Base-by-base conservation (phyloP, 2,329 filamentous ascomycete genomes). In the Colletotrichum cereale region DNA sequence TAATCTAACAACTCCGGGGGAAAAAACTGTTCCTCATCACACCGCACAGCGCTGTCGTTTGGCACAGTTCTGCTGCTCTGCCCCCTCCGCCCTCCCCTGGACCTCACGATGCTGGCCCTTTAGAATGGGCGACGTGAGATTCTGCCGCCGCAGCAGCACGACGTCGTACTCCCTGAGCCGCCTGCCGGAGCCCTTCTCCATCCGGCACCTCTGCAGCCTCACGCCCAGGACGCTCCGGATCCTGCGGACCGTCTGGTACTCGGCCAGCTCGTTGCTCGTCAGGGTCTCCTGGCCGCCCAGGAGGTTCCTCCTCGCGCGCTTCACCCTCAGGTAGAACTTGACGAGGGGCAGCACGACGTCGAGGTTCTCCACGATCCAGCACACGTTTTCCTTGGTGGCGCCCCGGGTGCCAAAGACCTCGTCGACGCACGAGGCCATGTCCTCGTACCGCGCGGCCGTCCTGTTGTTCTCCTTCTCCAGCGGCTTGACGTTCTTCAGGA, bases 361-460 rank as follows among this genome's bases (percentile, higher is more conserved):
- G 18, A 29, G 38, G 3, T 60, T 60, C 31, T 44, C 29, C 42
- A 60, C 53, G 63, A 66, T 60, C 63, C 63, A 60, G 18, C 40
- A 44, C 2, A 60, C 63, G 40, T 66, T 60, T 10, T 66, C 63
- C 26, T 50, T 58, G 24, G 53, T 60, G 7, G 63, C 63, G 42
- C 53, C 63, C 42, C 5, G 29, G 14, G 63, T 66, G 5, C 53
- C 42, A 3, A 58, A 52, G 14, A 66, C 40, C 31, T 60, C 42
- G 63, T 66, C 52, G 53, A 66, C 34, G 40, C 53, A 48, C 38
- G 52, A 60, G 29, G 63, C 52, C 63, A 60, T 66, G 34, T 58
- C 53, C 42, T 40, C 53, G 52, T 58, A 66, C 40, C 61, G 62
- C 40, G 29, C 48, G 14, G 50, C 38, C 62, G 50, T 65, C 50